phyloP scores from a whole-genome alignment of 2,329 filamentous ascomycete genomes.

The Tolypocladium endophyticum region DNA sequence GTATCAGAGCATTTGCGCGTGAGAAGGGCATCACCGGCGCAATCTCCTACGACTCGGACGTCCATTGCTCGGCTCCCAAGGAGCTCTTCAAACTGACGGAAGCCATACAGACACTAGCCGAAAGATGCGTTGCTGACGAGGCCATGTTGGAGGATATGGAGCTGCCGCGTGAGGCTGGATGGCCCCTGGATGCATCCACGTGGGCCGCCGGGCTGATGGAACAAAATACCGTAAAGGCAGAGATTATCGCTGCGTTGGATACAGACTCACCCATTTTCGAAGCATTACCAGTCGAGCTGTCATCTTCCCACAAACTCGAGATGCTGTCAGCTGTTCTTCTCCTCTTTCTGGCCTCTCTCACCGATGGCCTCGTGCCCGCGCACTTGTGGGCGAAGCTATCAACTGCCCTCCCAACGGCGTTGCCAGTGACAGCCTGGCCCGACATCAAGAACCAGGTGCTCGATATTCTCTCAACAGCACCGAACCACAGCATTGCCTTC shows the following conservation, averaged over 20 bases:
- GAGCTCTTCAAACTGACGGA: conserved; percentile 88
- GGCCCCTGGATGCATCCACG: conserved; percentile 43
- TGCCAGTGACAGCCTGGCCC: conserved; percentile 16
- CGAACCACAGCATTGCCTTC: conserved; percentile 80
- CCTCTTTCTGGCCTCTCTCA: conserved; percentile 62
- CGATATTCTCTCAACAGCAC: conserved; percentile 60
- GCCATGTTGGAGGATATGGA: conserved; percentile 47
- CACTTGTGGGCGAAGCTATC: conserved; percentile 62
- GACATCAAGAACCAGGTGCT: conserved; percentile 47
- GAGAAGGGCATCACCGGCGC: conserved; percentile 29
- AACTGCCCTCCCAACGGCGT: conserved; percentile 34
- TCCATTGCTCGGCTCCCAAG: conserved; percentile 71
- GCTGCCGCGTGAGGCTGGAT: conserved; percentile 44
- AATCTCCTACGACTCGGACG: conserved; percentile 45
- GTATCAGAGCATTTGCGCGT: conserved; percentile 48
- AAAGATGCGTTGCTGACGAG: conserved; percentile 48
- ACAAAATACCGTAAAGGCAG: conserved; percentile 17
- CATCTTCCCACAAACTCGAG: conserved; percentile 62
- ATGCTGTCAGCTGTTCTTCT: conserved; percentile 61
- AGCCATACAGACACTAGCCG: conserved; percentile 50
- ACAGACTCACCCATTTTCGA: conserved; percentile 51
- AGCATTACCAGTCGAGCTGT: conserved; percentile 50
- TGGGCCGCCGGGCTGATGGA: conserved; percentile 17
- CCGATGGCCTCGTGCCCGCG: conserved; percentile 67
- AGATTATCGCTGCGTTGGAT: conserved; percentile 60